Conservation (phyloP, 805 yeast species). For the Zygoascus flipseniorum region DNA sequence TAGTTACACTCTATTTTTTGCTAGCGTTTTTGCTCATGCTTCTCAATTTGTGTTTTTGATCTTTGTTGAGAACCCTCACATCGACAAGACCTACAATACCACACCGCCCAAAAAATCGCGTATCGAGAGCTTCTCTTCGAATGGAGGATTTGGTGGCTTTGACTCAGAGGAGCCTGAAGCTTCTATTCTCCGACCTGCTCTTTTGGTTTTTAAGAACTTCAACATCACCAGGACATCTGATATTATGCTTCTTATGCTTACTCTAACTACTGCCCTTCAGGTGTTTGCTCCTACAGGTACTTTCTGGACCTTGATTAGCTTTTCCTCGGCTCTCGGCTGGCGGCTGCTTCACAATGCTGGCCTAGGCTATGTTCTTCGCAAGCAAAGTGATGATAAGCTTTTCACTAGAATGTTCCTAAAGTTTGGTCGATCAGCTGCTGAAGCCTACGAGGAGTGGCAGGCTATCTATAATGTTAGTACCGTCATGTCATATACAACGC, state of each 20-base stretch:
- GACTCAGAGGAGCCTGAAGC: not conserved
- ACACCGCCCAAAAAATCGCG: conserved; percentile 14
- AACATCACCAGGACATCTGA: conserved; percentile 59
- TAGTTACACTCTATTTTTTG: conserved; percentile 58
- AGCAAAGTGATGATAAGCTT: conserved; percentile 51
- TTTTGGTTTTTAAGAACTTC: conserved; percentile 57
- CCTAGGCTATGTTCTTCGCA: conserved; percentile 43
- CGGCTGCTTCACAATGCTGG: conserved; percentile 45
- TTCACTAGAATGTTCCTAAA: conserved; percentile 60
- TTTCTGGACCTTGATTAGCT: conserved; percentile 28
- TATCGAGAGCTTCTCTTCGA: conserved; percentile 8
- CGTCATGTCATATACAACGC: conserved; percentile 49
- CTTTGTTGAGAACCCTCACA: conserved; percentile 77
- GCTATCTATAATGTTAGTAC: conserved; percentile 46
- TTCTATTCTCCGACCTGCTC: conserved; percentile 16
- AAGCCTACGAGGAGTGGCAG: conserved; percentile 69
- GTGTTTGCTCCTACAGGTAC: conserved; percentile 22
- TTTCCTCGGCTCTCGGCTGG: conserved; percentile 36
- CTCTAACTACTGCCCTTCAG: conserved; percentile 35
- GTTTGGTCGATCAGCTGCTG: conserved; percentile 53
- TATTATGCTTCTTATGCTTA: conserved; percentile 35
- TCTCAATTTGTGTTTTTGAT: conserved; percentile 68
- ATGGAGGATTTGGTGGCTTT: not conserved
- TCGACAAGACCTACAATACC: conserved; percentile 55
- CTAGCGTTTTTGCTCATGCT: conserved; percentile 68